These are phyloP conservation scores for Mycena kentingensis DNA, from an alignment of 768 basidiomycete species.

Conservation along the genomic window DNA sequence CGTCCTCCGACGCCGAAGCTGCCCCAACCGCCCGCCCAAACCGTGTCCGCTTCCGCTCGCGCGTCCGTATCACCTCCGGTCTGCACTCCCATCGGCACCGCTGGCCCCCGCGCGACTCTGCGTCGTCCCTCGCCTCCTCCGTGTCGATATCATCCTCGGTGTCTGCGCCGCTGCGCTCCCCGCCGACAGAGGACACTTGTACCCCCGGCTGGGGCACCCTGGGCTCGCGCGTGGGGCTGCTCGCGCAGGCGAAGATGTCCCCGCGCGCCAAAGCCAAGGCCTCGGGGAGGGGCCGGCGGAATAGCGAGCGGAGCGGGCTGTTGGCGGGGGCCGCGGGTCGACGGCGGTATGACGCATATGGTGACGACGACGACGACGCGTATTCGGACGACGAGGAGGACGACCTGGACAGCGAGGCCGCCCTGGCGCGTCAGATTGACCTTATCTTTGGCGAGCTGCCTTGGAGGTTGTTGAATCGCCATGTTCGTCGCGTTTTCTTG, in stretches of 20 bases:
- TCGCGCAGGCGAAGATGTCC: constrained; percentile 32
- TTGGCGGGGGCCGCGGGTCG: constrained; percentile 26
- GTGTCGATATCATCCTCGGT: constrained; percentile 79
- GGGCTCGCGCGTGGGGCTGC: constrained; percentile 52
- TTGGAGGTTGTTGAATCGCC: constrained; percentile 62
- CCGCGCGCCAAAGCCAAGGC: constrained; percentile 14
- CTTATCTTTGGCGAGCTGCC: constrained; percentile 70
- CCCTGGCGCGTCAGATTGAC: constrained; percentile 52
- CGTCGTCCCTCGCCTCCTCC: constrained; percentile 47
- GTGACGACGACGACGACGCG: constrained; percentile 24
- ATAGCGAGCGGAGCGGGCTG: constrained; percentile 44
- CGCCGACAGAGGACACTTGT: constrained; percentile 41
- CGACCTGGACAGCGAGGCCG: constrained; percentile 35
- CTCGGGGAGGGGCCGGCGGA: constrained; percentile 23
- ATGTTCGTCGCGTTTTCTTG: constrained; percentile 46
- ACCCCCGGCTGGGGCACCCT: constrained; percentile 63
- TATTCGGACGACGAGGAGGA: constrained; percentile 29
- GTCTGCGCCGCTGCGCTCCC: constrained; percentile 73
- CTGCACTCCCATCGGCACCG: constrained; percentile 33
- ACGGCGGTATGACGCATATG: constrained; percentile 21
- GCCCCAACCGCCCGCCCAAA: constrained; percentile 20
- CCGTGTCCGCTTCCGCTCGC: constrained; percentile 53
- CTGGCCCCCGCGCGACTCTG: constrained; percentile 21
- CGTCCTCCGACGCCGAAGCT: constrained; percentile 24
- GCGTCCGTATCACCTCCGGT: constrained; percentile 59